Percentiles rank a stretch among this genome's conserved stretches.
phyloP scores from a whole-genome alignment of 2,329 filamentous ascomycete species.

The Phoma herbarum region DNA sequence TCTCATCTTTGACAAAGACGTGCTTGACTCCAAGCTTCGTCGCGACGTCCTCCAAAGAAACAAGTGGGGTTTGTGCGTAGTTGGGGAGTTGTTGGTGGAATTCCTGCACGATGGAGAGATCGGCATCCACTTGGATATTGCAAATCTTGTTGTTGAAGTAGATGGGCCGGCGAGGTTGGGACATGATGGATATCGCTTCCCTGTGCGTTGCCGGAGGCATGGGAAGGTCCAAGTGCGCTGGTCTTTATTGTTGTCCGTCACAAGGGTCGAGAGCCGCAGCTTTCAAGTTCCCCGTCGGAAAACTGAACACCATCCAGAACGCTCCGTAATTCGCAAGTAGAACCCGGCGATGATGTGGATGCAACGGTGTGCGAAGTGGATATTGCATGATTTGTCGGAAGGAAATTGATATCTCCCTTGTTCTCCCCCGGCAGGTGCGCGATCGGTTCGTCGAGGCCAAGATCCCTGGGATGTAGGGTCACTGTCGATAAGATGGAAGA shows the following conservation, averaged over 20 bases:
- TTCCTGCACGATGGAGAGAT: constrained; percentile 1
- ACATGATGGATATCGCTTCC: background rate
- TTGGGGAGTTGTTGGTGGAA: constrained; percentile 69
- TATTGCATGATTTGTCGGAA: background rate
- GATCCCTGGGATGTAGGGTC: no score
- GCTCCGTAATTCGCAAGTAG: background rate
- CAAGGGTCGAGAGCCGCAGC: background rate
- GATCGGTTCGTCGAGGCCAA: no score
- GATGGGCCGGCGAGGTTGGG: background rate
- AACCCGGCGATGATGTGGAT: background rate
- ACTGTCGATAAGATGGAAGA: background rate
- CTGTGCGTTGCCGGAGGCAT: background rate
- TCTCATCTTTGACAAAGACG: constrained; percentile 77
- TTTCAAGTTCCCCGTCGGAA: constrained; percentile 9
- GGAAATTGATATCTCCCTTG: background rate
- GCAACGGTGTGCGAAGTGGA: background rate
- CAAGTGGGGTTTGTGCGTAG: constrained; percentile 65
- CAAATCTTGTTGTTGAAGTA: constrained; percentile 3
- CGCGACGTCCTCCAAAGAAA: constrained; percentile 64
- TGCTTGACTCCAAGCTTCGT: constrained; percentile 60
- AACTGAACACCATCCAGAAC: background rate
- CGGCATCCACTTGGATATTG: background rate
- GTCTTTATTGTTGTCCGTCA: background rate
- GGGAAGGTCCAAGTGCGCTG: background rate
- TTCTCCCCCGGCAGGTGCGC: no score